Evolutionary conservation across 1,284 basidiomycete species (phyloP).

Genomic region (Ganoderma leucocontextum): DNA sequence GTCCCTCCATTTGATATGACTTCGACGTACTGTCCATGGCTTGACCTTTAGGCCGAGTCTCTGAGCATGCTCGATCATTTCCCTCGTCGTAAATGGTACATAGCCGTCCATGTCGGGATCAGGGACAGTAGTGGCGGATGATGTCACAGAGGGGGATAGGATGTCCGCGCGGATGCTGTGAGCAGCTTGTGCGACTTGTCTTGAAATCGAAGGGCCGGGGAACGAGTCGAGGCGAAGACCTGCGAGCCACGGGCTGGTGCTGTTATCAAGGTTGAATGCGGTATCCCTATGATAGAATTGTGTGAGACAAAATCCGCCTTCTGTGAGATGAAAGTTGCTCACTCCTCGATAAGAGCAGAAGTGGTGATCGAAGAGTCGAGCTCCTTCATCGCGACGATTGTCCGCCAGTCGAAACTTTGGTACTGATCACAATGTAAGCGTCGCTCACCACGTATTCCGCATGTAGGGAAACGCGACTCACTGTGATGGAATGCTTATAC

Average conservation of each 20-base stretch:
- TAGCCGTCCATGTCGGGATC: constrained; percentile 59
- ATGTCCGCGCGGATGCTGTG: constrained; percentile 70
- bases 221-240: constrained; percentile 66
- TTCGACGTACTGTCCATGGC: constrained; percentile 71
- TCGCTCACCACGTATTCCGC: neutral
- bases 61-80: constrained; percentile 75
- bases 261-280: constrained; percentile 47
- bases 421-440: constrained; percentile 51
- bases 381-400: constrained; percentile 70
- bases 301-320: constrained; percentile 1
- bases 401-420: constrained; percentile 82
- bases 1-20: neutral
- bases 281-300: constrained; percentile 48
- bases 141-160: constrained; percentile 68
- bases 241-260: constrained; percentile 66
- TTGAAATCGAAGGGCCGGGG: constrained; percentile 60
- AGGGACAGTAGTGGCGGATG: constrained; percentile 46
- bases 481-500: constrained; percentile 68
- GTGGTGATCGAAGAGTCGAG: constrained; percentile 57
- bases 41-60: constrained; percentile 67
- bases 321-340: constrained; percentile 48
- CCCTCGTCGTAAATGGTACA: constrained; percentile 67
- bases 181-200: constrained; percentile 71
- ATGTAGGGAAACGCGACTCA: constrained; percentile 41
- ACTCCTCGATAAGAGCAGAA: constrained; percentile 72